These are phyloP conservation scores for Aspergillus nanangensis DNA, from an alignment of 495 filamentous ascomycete species.

Conservation along the genomic window DNA sequence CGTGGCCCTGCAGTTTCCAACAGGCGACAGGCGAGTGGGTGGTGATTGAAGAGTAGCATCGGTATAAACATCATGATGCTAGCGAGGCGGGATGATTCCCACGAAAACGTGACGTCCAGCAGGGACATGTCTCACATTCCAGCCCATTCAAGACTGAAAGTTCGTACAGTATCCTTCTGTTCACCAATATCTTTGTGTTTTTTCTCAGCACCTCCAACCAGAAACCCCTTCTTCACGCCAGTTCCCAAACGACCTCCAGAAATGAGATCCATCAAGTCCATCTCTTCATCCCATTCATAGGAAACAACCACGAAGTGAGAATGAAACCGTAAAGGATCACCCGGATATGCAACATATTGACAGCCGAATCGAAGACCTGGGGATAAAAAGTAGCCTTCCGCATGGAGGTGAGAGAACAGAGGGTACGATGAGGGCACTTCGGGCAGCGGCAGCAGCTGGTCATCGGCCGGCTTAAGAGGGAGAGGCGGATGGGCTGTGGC, in stretches of 20 bases:
- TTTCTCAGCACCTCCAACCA: conserved; percentile 66
- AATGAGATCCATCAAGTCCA: conserved; percentile 78
- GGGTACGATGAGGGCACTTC: conserved; percentile 47
- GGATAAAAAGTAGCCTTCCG: conserved; percentile 75
- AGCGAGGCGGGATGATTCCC: too few relatives aligned
- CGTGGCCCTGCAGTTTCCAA: too few relatives aligned
- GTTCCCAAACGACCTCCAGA: conserved; percentile 85
- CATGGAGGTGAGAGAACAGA: conserved; percentile 65
- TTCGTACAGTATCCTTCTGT: conserved; percentile 43
- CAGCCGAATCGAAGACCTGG: conserved; percentile 94
- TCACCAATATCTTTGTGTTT: conserved; percentile 20
- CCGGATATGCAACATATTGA: conserved; percentile 90
- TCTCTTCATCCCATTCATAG: conserved; percentile 79
- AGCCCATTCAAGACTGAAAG: conserved; percentile 80
- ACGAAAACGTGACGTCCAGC: background rate
- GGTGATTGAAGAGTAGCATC: background rate
- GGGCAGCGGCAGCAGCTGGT: conserved; percentile 32
- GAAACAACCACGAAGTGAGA: conserved; percentile 82
- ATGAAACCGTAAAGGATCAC: conserved; percentile 91
- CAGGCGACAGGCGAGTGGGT: too few relatives aligned
- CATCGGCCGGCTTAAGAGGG: conserved; percentile 23
- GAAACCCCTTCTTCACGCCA: conserved; percentile 90
- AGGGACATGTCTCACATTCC: conserved; percentile 55
- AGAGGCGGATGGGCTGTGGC: conserved; percentile 55
- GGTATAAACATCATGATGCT: background rate